Percentiles rank a stretch among this genome's conserved stretches.
These are phyloP conservation scores for Capsella rubella DNA, from an alignment of 441 rosid genomes.

Conservation along the genomic window DNA sequence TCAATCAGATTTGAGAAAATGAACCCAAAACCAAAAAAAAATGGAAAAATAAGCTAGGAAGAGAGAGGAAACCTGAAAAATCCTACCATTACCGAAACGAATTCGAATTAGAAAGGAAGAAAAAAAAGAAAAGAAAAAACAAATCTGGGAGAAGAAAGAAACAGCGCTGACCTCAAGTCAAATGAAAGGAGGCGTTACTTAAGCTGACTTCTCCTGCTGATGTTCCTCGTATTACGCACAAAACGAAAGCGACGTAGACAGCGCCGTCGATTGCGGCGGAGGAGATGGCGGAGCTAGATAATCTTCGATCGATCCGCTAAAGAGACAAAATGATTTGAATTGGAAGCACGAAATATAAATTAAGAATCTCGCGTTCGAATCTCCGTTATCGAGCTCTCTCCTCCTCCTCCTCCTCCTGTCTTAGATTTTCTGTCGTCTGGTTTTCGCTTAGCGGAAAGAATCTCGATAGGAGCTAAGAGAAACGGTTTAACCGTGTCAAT, in stretches of 20 bases:
- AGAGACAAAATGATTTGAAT: slow-evolving; percentile 13
- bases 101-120: slow-evolving; percentile 18
- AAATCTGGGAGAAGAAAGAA: slow-evolving; percentile 44
- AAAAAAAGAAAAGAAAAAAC: not conserved
- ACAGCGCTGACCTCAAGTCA: slow-evolving; percentile 47
- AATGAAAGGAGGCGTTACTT: slow-evolving; percentile 31
- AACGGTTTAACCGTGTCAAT: slow-evolving; percentile 46
- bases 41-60: not conserved
- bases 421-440: slow-evolving; percentile 43
- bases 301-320: slow-evolving; percentile 33
- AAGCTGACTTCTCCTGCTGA: slow-evolving; percentile 33
- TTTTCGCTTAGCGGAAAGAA: slow-evolving; percentile 46
- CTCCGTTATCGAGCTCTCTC: slow-evolving; percentile 33
- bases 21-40: not conserved
- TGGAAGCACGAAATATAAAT: slow-evolving; percentile 14
- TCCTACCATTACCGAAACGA: slow-evolving; percentile 24
- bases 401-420: slow-evolving; percentile 22
- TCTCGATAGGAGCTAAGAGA: slow-evolving; percentile 45
- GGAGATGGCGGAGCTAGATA: slow-evolving; percentile 34
- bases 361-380: slow-evolving; percentile 31
- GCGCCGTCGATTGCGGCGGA: slow-evolving; percentile 44
- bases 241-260: slow-evolving; percentile 26
- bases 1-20: slow-evolving; percentile 30
- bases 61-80: slow-evolving; percentile 23
- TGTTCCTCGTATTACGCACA: slow-evolving; percentile 22